Evolutionary conservation across 805 yeast species (phyloP).

Genomic region (Limtongia smithiae): DNA sequence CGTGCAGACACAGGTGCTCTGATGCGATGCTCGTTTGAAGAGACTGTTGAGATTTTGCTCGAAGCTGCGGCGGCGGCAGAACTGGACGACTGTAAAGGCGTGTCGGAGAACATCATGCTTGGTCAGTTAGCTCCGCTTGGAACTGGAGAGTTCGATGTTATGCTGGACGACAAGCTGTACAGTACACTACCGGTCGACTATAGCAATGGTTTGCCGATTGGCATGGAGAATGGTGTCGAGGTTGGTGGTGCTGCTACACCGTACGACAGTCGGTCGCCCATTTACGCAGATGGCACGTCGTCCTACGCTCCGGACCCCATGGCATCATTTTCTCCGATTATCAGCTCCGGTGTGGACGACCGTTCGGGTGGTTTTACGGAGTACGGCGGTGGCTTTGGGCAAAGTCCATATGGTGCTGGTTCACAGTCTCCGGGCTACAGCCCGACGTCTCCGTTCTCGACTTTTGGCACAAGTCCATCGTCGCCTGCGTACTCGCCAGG

Average conservation of each 20-base stretch:
- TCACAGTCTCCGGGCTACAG: constrained; percentile 62
- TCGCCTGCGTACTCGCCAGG: constrained; percentile 46
- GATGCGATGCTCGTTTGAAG: constrained; percentile 99
- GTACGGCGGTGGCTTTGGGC: constrained; percentile 71
- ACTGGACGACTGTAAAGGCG: constrained; percentile 96
- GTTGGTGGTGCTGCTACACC: constrained; percentile 87
- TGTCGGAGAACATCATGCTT: constrained; percentile 93
- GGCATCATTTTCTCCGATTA: constrained; percentile 79
- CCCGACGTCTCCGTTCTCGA: constrained; percentile 71
- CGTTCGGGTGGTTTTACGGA: constrained; percentile 78
- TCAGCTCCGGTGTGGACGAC: constrained; percentile 78
- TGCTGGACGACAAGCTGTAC: constrained; percentile 80
- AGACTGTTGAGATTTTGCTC: constrained; percentile 93
- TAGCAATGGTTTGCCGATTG: constrained; percentile 4
- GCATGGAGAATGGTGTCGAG: constrained; percentile 13
- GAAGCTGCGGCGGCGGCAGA: constrained; percentile 99
- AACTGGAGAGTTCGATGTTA: constrained; percentile 95
- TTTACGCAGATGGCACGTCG: constrained; percentile 53
- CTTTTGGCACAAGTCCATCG: constrained; percentile 61
- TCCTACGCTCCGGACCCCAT: constrained; percentile 67
- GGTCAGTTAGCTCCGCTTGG: constrained; percentile 99
- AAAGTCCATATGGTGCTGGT: constrained; percentile 50
- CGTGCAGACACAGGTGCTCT: constrained; percentile 98
- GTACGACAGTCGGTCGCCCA: constrained; percentile 65
- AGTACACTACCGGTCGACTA: constrained; percentile 44